phyloP scores from a whole-genome alignment of 177 flowering plant genomes.

The Telopea speciosissima region DNA sequence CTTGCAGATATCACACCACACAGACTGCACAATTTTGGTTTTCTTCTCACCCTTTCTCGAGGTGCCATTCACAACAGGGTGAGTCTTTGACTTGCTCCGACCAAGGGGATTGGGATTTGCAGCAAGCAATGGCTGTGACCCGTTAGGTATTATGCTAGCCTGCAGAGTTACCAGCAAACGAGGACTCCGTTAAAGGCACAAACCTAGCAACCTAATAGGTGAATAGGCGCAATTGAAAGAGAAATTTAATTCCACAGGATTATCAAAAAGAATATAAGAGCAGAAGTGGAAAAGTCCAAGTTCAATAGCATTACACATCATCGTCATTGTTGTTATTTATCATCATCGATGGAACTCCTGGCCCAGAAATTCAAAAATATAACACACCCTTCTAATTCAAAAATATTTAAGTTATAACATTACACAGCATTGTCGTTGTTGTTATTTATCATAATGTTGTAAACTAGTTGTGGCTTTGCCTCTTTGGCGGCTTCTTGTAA shows the following conservation, averaged over 20 bases:
- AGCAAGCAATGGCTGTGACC: conserved; percentile 6
- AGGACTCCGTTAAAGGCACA: not conserved
- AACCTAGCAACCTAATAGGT: not conserved
- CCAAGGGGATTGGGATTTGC: conserved; percentile 9
- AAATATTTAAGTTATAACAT: too few species aligned
- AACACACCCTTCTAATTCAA: too few species aligned
- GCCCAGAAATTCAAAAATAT: too few species aligned
- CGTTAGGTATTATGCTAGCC: conserved; percentile 19
- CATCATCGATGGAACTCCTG: too few species aligned
- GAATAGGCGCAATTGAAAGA: not conserved
- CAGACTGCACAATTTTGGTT: conserved; percentile 37
- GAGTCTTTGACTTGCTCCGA: conserved; percentile 7
- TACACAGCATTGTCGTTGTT: too few species aligned
- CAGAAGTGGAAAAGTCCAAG: not conserved
- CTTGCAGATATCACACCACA: conserved; percentile 43
- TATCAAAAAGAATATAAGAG: not conserved
- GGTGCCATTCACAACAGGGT: not conserved
- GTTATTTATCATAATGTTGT: too few species aligned
- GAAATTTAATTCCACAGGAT: not conserved
- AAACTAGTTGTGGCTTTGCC: too few species aligned
- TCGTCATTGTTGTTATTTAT: too few species aligned
- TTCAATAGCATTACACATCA: too few species aligned
- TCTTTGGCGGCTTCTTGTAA: too few species aligned
- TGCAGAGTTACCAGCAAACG: conserved; percentile 13
- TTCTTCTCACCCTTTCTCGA: conserved; percentile 20